phyloP scores from a whole-genome alignment of 805 yeast genomes.

The Ogataea haglerorum region DNA sequence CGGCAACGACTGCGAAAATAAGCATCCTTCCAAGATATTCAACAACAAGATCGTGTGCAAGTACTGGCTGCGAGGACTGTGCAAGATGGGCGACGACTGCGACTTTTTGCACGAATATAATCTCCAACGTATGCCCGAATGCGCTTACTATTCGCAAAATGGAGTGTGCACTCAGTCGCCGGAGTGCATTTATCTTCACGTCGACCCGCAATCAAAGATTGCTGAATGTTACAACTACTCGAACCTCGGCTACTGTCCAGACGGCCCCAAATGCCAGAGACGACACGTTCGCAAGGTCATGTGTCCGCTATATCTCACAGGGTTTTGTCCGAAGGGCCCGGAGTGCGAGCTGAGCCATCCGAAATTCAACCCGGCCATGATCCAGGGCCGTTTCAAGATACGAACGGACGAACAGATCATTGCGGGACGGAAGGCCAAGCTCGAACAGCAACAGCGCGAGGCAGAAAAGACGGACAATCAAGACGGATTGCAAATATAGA shows the following conservation, averaged over 20 bases:
- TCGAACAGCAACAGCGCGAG: constrained; percentile 23
- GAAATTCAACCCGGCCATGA: constrained; percentile 48
- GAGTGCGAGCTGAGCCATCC: constrained; percentile 84
- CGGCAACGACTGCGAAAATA: constrained; percentile 81
- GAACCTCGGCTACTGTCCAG: constrained; percentile 87
- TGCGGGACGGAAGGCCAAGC: constrained; percentile 24
- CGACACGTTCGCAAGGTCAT: constrained; percentile 73
- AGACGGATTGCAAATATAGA: constrained; percentile 8
- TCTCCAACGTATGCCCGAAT: constrained; percentile 93
- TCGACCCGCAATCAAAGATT: constrained; percentile 84
- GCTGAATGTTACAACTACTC: constrained; percentile 79
- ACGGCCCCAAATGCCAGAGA: constrained; percentile 81
- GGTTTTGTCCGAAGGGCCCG: constrained; percentile 90
- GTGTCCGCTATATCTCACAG: constrained; percentile 80
- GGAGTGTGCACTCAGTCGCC: constrained; percentile 90
- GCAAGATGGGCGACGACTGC: constrained; percentile 95
- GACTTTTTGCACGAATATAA: constrained; percentile 96
- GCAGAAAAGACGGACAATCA: constrained; percentile 12
- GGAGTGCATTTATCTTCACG: constrained; percentile 89
- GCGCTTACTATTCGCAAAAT: constrained; percentile 77
- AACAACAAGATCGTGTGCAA: constrained; percentile 87
- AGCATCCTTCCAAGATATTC: constrained; percentile 64
- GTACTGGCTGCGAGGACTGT: constrained; percentile 96
- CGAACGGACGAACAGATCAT: constrained; percentile 39
- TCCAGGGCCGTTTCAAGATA: constrained; percentile 45